Percentiles rank a stretch among this genome's conserved stretches.
These are phyloP conservation scores for Ustilago curta DNA, from an alignment of 1,284 basidiomycete genomes.

Conservation along the genomic window DNA sequence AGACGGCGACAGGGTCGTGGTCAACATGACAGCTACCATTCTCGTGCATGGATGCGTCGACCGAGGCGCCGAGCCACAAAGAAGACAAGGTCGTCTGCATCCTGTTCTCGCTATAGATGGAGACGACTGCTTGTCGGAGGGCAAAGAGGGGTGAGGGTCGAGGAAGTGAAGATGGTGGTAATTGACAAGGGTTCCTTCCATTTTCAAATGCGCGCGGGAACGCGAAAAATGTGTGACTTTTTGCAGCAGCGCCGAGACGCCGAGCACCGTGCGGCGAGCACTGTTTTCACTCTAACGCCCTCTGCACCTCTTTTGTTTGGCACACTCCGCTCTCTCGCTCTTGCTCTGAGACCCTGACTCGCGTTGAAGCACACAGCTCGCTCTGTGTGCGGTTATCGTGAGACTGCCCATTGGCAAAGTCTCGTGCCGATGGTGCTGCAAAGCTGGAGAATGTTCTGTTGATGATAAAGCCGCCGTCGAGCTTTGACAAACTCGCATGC, in stretches of 20 bases:
- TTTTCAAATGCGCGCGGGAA: neutral
- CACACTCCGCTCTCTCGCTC: too few relatives aligned
- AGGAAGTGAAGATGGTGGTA: slow-evolving; percentile 5
- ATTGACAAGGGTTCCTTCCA: neutral
- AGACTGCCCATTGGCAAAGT: too few relatives aligned
- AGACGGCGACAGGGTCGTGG: slow-evolving; percentile 80
- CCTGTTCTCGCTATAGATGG: neutral
- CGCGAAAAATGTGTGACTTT: neutral
- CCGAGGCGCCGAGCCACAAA: slow-evolving; percentile 33
- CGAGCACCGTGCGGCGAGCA: too few relatives aligned
- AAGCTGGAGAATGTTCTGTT: neutral
- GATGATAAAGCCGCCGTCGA: neutral
- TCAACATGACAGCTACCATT: slow-evolving; percentile 50
- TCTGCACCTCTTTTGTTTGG: too few relatives aligned
- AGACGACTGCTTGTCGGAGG: neutral
- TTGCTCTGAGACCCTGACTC: too few relatives aligned
- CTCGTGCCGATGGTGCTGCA: neutral
- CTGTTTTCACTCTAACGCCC: too few relatives aligned
- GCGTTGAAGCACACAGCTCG: too few relatives aligned
- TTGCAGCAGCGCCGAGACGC: too few relatives aligned
- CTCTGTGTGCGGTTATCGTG: too few relatives aligned
- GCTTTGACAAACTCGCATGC: neutral
- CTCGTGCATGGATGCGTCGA: slow-evolving; percentile 28
- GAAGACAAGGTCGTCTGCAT: slow-evolving; percentile 38
- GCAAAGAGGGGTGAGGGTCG: neutral